Percentiles rank a stretch among this genome's conserved stretches.
These are phyloP conservation scores for Pleurozium schreberi DNA, from an alignment of 225 moss, liverwort and hornwort genomes.

Conservation along the genomic window DNA sequence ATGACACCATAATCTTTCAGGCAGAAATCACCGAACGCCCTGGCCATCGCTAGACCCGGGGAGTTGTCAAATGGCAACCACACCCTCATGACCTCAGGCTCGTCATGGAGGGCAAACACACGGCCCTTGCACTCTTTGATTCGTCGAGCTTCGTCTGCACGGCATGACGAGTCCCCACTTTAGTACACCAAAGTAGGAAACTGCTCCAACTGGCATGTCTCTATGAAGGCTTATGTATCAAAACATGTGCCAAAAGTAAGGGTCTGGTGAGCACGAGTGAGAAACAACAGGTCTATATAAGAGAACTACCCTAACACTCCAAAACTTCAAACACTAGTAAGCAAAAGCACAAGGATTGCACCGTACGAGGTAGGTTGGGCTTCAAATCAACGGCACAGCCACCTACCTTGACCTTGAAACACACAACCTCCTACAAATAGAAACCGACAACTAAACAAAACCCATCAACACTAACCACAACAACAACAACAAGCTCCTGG, in stretches of 20 bases:
- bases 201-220: neutral
- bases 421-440: neutral
- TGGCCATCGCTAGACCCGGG: slow-evolving; percentile 49
- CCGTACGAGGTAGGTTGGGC: slow-evolving; percentile 40
- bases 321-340: neutral
- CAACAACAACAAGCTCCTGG: neutral
- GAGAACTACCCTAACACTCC: neutral
- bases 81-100: slow-evolving; percentile 47
- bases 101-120: slow-evolving; percentile 44
- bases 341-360: neutral
- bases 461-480: neutral
- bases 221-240: neutral
- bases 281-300: neutral
- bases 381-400: slow-evolving; percentile 35
- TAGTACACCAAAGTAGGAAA: neutral
- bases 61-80: slow-evolving; percentile 50
- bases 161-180: neutral
- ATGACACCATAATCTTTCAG: slow-evolving; percentile 51
- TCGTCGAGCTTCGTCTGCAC: slow-evolving; percentile 44
- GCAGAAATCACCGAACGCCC: slow-evolving; percentile 50
- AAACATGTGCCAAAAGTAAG: neutral
- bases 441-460: neutral
- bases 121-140: slow-evolving; percentile 44
- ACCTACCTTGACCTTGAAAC: neutral
- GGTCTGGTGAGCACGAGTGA: neutral